phyloP scores from a whole-genome alignment of 148 eudicot species.

The Amaranthus palmeri region DNA sequence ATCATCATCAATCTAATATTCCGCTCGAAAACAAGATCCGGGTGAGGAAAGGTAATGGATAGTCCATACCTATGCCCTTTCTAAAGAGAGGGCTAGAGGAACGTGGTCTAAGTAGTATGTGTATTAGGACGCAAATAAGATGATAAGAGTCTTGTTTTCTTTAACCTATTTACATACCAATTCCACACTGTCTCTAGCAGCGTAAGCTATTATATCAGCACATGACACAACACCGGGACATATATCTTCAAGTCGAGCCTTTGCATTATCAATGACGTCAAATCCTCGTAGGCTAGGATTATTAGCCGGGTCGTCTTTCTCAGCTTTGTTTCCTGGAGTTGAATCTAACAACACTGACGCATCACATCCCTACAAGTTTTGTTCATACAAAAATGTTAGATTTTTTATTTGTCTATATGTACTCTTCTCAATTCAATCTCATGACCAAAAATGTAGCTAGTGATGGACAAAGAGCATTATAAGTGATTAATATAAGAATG shows the following conservation, averaged over 20 bases:
- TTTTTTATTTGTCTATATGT: neutral
- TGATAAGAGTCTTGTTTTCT: neutral
- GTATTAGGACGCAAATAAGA: neutral
- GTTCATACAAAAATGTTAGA: neutral
- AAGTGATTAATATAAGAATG: no score
- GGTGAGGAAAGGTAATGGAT: no score
- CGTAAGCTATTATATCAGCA: slow-evolving; percentile 87
- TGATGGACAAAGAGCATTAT: no score
- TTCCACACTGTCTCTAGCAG: slow-evolving; percentile 72
- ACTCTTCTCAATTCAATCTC: no score
- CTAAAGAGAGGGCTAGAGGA: no score
- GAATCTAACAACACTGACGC: slow-evolving; percentile 84
- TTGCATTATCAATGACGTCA: slow-evolving; percentile 74
- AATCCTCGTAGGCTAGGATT: slow-evolving; percentile 72
- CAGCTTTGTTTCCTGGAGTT: slow-evolving; percentile 57
- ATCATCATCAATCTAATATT: no score
- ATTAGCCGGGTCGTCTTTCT: slow-evolving; percentile 77
- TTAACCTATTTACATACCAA: slow-evolving; percentile 38
- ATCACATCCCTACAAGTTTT: slow-evolving; percentile 72
- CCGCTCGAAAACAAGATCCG: no score
- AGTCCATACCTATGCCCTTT: no score
- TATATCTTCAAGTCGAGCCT: slow-evolving; percentile 51
- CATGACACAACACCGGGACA: slow-evolving; percentile 73
- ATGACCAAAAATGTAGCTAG: no score
- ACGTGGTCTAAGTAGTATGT: neutral